Conservation (phyloP, 495 filamentous ascomycete species). For the Pseudoneurospora amorphoporcata region DNA sequence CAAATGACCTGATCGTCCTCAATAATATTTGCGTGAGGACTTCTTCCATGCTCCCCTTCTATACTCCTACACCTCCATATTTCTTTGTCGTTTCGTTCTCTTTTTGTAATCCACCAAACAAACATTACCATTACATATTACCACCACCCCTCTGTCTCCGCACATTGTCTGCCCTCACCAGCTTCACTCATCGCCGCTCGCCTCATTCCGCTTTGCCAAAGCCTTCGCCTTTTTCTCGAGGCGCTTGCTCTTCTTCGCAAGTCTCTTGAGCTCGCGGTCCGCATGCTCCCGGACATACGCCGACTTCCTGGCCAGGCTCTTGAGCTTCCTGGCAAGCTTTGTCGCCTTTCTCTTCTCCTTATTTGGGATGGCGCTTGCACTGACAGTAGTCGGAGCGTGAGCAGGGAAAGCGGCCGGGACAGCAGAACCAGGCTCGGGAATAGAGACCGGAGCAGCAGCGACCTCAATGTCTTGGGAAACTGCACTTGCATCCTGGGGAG, state of each 20-base stretch:
- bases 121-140: neutral
- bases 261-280: neutral
- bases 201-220: neutral
- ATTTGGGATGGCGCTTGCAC: neutral
- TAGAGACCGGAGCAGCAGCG: neutral
- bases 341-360: neutral
- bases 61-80: neutral
- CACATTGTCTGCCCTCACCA: neutral
- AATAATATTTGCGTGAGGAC: neutral
- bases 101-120: neutral
- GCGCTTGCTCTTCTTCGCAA: neutral
- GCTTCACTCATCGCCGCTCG: neutral
- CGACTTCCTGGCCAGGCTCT: neutral
- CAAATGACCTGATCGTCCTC: neutral
- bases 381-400: neutral
- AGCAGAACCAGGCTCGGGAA: neutral
- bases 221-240: neutral
- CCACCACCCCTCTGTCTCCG: neutral
- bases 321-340: neutral
- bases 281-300: neutral
- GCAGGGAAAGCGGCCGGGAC: neutral
- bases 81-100: accelerated
- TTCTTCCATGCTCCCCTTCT: neutral
- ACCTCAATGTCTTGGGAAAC: neutral
- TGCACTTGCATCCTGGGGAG: neutral